Conservation (phyloP, 768 basidiomycete genomes). For the Symmetrospora coprosmae region DNA sequence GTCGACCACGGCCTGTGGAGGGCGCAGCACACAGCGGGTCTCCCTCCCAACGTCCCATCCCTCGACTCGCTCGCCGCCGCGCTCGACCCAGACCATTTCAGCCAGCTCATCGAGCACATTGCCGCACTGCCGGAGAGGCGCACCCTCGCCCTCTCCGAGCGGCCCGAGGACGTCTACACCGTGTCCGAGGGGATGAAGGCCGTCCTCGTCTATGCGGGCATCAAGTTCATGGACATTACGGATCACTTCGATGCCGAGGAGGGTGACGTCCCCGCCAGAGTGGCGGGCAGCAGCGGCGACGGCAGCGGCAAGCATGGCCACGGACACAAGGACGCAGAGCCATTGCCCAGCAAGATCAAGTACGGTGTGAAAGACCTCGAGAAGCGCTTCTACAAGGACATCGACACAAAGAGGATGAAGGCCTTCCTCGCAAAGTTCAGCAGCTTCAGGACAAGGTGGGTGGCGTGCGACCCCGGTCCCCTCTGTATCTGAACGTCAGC, state of each 20-base stretch:
- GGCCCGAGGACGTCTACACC: not conserved
- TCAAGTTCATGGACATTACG: conserved; percentile 30
- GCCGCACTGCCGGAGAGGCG: conserved; percentile 24
- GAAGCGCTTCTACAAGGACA: conserved; percentile 20
- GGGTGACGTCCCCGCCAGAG: not conserved
- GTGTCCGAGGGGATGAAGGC: conserved; percentile 32
- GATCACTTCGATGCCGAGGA: conserved; percentile 4
- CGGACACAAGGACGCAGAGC: not conserved
- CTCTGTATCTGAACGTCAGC: too few relatives aligned
- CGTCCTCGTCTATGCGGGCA: conserved; percentile 22
- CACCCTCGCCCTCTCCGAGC: conserved; percentile 15
- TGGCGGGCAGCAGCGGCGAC: not conserved
- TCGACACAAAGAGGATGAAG: conserved; percentile 22
- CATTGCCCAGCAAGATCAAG: conserved; percentile 20
- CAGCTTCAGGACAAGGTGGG: not conserved
- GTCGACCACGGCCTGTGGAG: too few relatives aligned
- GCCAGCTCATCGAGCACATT: conserved; percentile 24
- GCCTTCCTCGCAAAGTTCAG: conserved; percentile 28
- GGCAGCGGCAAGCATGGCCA: not conserved
- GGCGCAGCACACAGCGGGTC: too few relatives aligned
- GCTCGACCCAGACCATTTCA: not conserved
- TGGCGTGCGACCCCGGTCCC: too few relatives aligned
- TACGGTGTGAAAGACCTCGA: conserved; percentile 21
- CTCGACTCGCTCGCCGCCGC: too few relatives aligned
- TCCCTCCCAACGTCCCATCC: too few relatives aligned